Conservation (phyloP, 2,329 filamentous ascomycete species). For the Pseudogymnoascus sp. region DNA sequence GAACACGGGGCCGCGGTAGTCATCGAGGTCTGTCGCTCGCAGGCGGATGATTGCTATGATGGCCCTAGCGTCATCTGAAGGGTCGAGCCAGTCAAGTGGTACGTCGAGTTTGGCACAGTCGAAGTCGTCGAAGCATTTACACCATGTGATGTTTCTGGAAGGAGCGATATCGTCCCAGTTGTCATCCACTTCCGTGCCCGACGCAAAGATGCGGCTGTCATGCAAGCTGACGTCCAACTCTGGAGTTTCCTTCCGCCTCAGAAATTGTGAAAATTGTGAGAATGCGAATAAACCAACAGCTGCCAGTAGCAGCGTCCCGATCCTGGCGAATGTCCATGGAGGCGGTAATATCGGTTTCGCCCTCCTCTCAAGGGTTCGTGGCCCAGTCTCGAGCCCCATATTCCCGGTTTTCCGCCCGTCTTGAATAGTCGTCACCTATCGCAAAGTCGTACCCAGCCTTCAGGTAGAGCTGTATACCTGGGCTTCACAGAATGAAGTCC, state of each 20-base stretch:
- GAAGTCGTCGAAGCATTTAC: background rate
- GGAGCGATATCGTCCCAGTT: background rate
- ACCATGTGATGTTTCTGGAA: background rate
- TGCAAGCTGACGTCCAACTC: background rate
- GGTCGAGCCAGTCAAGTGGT: slow-evolving; percentile 22
- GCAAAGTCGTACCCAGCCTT: background rate
- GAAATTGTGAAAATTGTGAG: background rate
- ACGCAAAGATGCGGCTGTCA: background rate
- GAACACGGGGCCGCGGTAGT: slow-evolving; percentile 31
- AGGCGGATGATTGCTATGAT: slow-evolving; percentile 18
- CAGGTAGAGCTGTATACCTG: background rate
- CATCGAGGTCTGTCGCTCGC: slow-evolving; percentile 15
- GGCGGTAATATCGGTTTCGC: background rate
- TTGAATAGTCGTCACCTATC: background rate
- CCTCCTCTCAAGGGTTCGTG: too few species aligned
- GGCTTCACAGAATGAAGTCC: background rate
- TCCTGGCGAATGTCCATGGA: background rate
- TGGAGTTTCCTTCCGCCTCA: background rate
- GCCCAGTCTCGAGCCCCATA: background rate
- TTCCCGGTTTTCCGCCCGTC: background rate
- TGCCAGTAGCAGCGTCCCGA: background rate
- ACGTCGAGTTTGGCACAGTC: slow-evolving; percentile 5
- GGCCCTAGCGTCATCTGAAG: slow-evolving; percentile 14
- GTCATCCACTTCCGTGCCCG: background rate
- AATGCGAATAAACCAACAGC: background rate